These are phyloP conservation scores for Brasenia schreberi DNA, from an alignment of 164 flowering plant species.

Conservation along the genomic window DNA sequence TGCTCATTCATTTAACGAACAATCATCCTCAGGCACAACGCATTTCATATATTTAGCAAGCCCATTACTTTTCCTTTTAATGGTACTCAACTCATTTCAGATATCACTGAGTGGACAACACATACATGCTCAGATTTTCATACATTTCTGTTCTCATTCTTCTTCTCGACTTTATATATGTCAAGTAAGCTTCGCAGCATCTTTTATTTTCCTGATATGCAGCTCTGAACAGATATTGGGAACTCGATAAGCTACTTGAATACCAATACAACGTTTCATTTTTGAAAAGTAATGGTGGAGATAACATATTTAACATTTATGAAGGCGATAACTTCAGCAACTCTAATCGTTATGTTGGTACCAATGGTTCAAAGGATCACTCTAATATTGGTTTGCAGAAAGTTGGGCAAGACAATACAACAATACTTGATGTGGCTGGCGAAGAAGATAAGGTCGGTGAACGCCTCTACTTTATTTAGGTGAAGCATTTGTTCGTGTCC, in stretches of 20 bases:
- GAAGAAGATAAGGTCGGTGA: neutral
- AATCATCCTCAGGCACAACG: neutral
- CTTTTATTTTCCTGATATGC: neutral
- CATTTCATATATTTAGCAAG: neutral
- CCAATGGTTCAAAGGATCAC: neutral
- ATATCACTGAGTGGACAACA: neutral
- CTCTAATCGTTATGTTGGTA: neutral
- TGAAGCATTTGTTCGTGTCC: too few relatives aligned
- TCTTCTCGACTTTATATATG: neutral
- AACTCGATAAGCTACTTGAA: neutral
- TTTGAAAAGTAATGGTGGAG: neutral
- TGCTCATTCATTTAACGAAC: neutral
- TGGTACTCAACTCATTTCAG: neutral
- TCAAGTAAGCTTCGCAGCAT: neutral
- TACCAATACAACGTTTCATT: neutral
- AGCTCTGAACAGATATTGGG: neutral
- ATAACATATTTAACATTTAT: neutral
- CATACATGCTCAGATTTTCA: too few relatives aligned
- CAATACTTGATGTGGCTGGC: neutral
- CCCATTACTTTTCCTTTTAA: neutral
- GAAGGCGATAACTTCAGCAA: neutral
- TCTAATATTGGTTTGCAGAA: neutral
- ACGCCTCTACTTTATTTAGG: neutral
- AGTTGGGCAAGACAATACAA: too few relatives aligned
- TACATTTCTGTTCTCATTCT: too few relatives aligned